Percentiles rank a stretch among this genome's conserved stretches.
These are phyloP conservation scores for Nothophytophthora sp. DNA, from an alignment of 352 stramenopile species.

Conservation along the genomic window DNA sequence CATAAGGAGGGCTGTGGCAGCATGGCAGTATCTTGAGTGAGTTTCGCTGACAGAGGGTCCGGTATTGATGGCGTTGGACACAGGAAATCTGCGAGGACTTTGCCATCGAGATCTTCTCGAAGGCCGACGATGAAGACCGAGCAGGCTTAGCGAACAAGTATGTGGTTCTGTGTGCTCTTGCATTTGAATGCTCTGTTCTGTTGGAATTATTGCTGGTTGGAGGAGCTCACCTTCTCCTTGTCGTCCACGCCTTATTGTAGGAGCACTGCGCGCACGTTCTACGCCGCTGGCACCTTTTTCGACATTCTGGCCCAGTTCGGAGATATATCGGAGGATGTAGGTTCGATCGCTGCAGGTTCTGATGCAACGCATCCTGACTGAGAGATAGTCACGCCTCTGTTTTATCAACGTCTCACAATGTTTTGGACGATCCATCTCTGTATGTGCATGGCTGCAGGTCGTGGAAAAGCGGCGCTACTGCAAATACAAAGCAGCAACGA, in stretches of 20 bases:
- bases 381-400: neutral
- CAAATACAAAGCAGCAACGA: constrained; percentile 96
- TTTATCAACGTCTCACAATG: neutral
- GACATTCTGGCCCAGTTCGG: constrained; percentile 97
- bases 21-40: neutral
- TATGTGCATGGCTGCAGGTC: constrained; percentile 37
- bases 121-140: constrained; percentile 94
- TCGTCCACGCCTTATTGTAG: constrained; percentile 24
- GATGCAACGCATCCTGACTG: constrained; percentile 1
- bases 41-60: constrained; percentile 1
- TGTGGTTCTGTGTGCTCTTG: constrained; percentile 4
- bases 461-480: constrained; percentile 92
- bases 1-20: neutral
- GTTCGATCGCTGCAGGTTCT: constrained; percentile 5
- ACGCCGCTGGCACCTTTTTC: constrained; percentile 96
- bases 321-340: constrained; percentile 73
- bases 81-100: constrained; percentile 89
- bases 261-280: constrained; percentile 95
- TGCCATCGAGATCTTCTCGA: constrained; percentile 92
- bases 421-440: neutral
- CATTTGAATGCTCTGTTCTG: too few relatives aligned
- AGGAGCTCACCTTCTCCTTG: too few relatives aligned
- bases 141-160: constrained; percentile 89
- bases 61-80: neutral
- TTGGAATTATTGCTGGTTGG: too few relatives aligned